A percentile compares a stretch with the other conserved stretches of the same genome.
phyloP scores from a whole-genome alignment of 1,284 basidiomycete species.

The Ustilago vetiveriae region DNA sequence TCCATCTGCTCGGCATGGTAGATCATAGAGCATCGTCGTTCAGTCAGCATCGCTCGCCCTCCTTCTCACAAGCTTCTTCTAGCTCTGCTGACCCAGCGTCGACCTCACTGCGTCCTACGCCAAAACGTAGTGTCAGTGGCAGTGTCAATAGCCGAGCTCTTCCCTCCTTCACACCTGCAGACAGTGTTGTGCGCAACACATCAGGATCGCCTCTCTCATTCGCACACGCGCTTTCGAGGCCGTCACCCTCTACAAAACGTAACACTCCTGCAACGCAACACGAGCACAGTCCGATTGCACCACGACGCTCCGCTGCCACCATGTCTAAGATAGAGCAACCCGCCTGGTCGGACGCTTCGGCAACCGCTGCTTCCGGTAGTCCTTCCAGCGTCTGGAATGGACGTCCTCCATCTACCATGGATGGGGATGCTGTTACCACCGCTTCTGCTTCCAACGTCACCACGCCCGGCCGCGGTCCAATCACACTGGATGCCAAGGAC shows the following conservation, averaged over 20 bases:
- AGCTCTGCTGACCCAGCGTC: neutral
- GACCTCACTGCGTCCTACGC: constrained; percentile 1
- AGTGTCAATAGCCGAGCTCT: constrained; percentile 9
- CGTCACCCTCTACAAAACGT: neutral
- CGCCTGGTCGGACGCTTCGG: constrained; percentile 37
- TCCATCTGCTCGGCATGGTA: constrained; percentile 10
- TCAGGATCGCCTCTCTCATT: constrained; percentile 3
- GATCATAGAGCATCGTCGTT: constrained; percentile 15
- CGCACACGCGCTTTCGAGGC: neutral
- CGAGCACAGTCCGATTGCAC: neutral
- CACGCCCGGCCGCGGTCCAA: constrained; percentile 33
- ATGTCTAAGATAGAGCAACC: constrained; percentile 34
- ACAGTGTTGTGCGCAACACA: neutral
- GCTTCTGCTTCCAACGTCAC: constrained; percentile 44
- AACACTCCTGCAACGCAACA: neutral
- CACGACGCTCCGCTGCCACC: constrained; percentile 12
- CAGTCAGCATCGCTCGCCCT: constrained; percentile 22
- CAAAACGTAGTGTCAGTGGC: constrained; percentile 31
- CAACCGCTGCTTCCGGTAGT: constrained; percentile 12
- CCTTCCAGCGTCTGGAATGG: constrained; percentile 49
- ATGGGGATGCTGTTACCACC: constrained; percentile 37
- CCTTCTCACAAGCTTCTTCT: constrained; percentile 16
- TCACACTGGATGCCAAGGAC: constrained; percentile 22
- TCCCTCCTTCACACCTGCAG: constrained; percentile 9
- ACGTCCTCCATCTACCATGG: constrained; percentile 27